Percentiles rank a stretch among this genome's conserved stretches.
Conservation (phyloP, 2,329 filamentous ascomycete species). For the Diatrype stigma region DNA sequence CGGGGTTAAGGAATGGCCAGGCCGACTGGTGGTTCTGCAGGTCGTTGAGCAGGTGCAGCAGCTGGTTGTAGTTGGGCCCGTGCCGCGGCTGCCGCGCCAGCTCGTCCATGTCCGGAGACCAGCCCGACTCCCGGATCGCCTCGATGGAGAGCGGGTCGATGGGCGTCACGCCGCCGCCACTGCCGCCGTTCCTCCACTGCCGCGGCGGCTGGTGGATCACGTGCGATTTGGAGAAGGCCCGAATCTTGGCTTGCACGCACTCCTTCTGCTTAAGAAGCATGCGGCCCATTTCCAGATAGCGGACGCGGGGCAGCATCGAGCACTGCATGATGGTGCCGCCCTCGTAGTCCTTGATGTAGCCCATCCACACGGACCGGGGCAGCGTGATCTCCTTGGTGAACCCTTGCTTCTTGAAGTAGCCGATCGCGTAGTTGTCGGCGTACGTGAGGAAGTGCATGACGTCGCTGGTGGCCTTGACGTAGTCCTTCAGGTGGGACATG, state of each 20-base stretch:
- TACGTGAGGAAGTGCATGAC: conserved; percentile 99
- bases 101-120: conserved; percentile 98
- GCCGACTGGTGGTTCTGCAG: conserved; percentile 89
- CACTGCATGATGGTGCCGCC: conserved; percentile 99
- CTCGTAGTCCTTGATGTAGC: conserved; percentile 99
- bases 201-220: conserved; percentile 80
- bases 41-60: conserved; percentile 88
- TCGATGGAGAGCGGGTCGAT: conserved; percentile 85
- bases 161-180: conserved; percentile 70
- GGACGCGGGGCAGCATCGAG: conserved; percentile 89
- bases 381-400: conserved; percentile 98
- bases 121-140: conserved; percentile 87
- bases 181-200: conserved; percentile 79
- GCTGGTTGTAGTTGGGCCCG: conserved; percentile 92
- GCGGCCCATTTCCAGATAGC: conserved; percentile 86
- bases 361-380: conserved; percentile 91
- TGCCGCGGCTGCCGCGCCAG: conserved; percentile 91
- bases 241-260: conserved; percentile 89
- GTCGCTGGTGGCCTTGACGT: conserved; percentile 92
- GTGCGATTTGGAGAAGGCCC: conserved; percentile 84
- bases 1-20: conserved; percentile 92
- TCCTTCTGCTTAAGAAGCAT: conserved; percentile 99
- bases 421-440: conserved; percentile 97
- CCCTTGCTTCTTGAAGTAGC: conserved; percentile 98
- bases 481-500: conserved; percentile 97